Evolutionary conservation across 1,284 basidiomycete species (phyloP).

Genomic region (Ganoderma leucocontextum): DNA sequence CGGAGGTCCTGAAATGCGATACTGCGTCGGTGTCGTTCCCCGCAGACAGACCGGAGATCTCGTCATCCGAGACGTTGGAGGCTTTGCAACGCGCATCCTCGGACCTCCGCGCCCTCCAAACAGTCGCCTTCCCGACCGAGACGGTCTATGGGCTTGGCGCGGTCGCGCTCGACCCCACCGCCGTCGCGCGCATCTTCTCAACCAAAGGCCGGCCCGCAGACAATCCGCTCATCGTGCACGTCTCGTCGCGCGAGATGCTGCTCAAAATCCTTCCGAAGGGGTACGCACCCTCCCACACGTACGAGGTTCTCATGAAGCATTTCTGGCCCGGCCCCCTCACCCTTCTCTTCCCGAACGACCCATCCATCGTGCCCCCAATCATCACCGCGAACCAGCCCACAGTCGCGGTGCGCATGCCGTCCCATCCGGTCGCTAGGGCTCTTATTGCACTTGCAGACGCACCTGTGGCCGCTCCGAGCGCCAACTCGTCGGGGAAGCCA

Average conservation of each 20-base stretch:
- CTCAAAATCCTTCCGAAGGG: slow-evolving; percentile 69
- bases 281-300: slow-evolving; percentile 69
- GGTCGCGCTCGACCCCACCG: slow-evolving; percentile 74
- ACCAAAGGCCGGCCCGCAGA: slow-evolving; percentile 95
- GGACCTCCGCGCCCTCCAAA: slow-evolving; percentile 35
- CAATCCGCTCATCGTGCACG: slow-evolving; percentile 98
- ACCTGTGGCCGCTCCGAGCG: slow-evolving; percentile 94
- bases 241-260: slow-evolving; percentile 89
- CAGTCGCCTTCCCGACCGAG: slow-evolving; percentile 95
- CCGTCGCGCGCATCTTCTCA: slow-evolving; percentile 82
- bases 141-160: slow-evolving; percentile 98
- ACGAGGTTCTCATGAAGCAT: slow-evolving; percentile 75
- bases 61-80: slow-evolving; percentile 34
- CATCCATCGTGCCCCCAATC: slow-evolving; percentile 63
- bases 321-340: slow-evolving; percentile 99
- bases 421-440: slow-evolving; percentile 91
- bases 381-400: slow-evolving; percentile 85
- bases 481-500: slow-evolving; percentile 94
- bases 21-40: slow-evolving; percentile 39
- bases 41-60: slow-evolving; percentile 34
- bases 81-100: slow-evolving; percentile 39
- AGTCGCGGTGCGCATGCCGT: slow-evolving; percentile 94
- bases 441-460: slow-evolving; percentile 80
- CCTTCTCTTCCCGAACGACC: slow-evolving; percentile 85
- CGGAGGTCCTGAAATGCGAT: slow-evolving; percentile 40